Conservation (phyloP, 441 rosid genomes). For the Theobroma grandiflorum region DNA sequence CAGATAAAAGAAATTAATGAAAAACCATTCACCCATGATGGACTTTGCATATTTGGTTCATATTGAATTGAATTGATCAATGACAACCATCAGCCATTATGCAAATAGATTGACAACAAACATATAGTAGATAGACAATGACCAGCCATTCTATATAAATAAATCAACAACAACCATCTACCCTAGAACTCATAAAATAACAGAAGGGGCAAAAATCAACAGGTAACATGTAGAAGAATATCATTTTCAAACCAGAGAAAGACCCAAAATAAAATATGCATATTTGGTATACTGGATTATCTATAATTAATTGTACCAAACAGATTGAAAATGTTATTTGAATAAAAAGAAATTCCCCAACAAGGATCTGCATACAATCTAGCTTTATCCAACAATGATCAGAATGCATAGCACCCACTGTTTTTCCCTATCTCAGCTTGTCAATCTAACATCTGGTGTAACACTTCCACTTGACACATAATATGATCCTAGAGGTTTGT, state of each 20-base stretch:
- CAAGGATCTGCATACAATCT: not conserved
- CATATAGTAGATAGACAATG: not conserved
- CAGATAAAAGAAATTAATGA: constrained; percentile 16
- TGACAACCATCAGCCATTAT: not conserved
- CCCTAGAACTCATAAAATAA: not conserved
- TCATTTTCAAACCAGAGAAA: not conserved
- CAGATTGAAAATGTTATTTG: not conserved
- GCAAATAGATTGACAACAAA: not conserved
- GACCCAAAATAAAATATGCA: not conserved
- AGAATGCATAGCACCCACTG: not conserved
- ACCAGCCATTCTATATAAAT: not conserved
- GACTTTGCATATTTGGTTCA: constrained; percentile 4
- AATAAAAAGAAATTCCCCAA: not conserved
- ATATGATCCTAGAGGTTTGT: not conserved
- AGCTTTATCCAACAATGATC: constrained; percentile 1
- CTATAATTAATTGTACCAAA: not conserved
- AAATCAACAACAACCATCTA: not conserved
- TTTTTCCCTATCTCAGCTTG: not conserved
- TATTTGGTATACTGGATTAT: not conserved
- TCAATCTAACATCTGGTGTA: not conserved
- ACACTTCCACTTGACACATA: constrained; percentile 14
- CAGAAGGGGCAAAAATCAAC: not conserved
- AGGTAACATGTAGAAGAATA: not conserved
- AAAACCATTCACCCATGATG: not conserved
- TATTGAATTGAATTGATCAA: not conserved